Evolutionary conservation across 176 grass and related monocot species (phyloP).

Genomic region (Carex parvula): DNA sequence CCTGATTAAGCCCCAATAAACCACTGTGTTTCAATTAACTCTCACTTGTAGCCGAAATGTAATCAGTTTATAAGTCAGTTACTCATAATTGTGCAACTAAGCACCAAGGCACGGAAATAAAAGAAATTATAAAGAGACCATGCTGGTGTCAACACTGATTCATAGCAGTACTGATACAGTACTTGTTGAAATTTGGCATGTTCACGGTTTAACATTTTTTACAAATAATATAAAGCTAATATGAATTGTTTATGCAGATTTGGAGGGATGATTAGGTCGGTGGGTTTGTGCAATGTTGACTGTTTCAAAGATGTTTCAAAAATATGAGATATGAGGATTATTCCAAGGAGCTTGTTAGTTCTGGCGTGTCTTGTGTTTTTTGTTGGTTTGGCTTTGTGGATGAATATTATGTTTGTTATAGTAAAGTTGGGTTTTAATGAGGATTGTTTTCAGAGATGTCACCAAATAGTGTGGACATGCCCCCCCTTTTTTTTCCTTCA

Average conservation of each 20-base stretch:
- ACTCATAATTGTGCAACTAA: neutral
- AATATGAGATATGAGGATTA: conserved; percentile 26
- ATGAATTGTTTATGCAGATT: conserved; percentile 42
- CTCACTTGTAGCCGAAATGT: neutral
- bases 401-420: conserved; percentile 15
- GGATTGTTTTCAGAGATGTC: neutral
- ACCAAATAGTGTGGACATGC: neutral
- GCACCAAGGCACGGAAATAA: neutral
- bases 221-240: conserved; percentile 5
- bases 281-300: conserved; percentile 73
- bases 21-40: neutral
- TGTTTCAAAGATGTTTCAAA: conserved; percentile 70
- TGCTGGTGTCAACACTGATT: conserved; percentile 3
- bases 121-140: neutral
- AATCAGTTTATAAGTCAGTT: neutral
- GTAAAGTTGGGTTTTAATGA: neutral
- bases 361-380: neutral
- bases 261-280: conserved; percentile 76
- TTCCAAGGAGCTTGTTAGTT: conserved; percentile 15
- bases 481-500: neutral
- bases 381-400: conserved; percentile 20
- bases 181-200: neutral
- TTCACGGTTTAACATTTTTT: neutral
- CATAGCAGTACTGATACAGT: neutral
- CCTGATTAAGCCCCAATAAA: neutral